Evolutionary conservation across 1,284 basidiomycete species (phyloP).

Genomic region (Cryptococcus sp.): DNA sequence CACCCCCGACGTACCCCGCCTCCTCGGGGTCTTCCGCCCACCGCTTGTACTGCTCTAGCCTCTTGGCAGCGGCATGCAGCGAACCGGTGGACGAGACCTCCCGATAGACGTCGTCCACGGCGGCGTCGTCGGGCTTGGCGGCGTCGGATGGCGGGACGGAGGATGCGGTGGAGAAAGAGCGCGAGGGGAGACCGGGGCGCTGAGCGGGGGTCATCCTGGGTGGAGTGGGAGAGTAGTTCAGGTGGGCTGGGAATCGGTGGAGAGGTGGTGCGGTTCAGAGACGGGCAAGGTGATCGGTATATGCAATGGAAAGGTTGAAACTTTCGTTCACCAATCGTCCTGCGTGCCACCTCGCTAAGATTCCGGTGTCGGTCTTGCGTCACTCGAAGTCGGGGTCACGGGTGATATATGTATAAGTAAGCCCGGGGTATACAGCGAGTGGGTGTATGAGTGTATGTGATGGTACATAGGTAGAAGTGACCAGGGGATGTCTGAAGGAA

Average conservation of each 20-base stretch:
- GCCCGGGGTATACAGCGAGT: no score
- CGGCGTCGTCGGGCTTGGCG: constrained; percentile 34
- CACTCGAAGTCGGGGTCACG: no score
- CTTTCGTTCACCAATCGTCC: not conserved
- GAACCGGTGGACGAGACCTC: constrained; percentile 36
- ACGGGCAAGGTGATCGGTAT: not conserved
- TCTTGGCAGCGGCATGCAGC: constrained; percentile 34
- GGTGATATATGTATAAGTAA: no score
- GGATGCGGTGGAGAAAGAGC: constrained; percentile 17
- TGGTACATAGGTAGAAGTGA: no score
- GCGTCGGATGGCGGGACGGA: constrained; percentile 35
- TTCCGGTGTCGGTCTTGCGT: no score
- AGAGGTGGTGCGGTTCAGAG: not conserved
- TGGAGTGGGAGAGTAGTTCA: not conserved
- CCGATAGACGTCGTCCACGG: constrained; percentile 36
- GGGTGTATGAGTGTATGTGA: no score
- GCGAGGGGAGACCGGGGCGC: constrained; percentile 7
- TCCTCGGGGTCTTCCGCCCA: constrained; percentile 39
- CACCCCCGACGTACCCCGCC: constrained; percentile 19
- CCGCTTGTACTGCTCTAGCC: constrained; percentile 13
- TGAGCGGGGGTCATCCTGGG: not conserved
- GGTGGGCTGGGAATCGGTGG: not conserved
- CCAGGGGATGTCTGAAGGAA: no score
- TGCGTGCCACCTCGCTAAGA: no score
- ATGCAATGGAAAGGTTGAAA: not conserved